Conservation (phyloP, 2,329 filamentous ascomycete species). For the Tolypocladium tropicale region DNA sequence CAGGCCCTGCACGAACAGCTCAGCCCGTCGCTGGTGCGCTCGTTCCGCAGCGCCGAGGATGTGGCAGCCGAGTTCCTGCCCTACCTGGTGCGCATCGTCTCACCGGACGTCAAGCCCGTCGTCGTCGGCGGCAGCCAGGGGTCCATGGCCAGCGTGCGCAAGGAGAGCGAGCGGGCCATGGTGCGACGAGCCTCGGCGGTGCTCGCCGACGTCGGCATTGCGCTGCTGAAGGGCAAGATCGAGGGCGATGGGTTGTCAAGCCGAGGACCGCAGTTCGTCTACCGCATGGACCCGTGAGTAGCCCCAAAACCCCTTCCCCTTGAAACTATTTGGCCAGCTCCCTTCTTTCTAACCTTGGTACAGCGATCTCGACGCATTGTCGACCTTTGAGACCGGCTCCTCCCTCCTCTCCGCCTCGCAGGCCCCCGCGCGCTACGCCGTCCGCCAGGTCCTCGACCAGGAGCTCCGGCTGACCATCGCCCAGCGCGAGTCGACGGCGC, state of each 20-base stretch:
- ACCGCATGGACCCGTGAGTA: constrained; percentile 85
- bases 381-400: constrained; percentile 60
- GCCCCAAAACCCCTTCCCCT: no score
- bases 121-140: constrained; percentile 60
- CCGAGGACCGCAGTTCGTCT: constrained; percentile 65
- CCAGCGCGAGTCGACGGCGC: constrained; percentile 53
- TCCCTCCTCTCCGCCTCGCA: constrained; percentile 45
- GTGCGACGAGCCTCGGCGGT: constrained; percentile 71
- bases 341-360: not conserved
- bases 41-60: constrained; percentile 69
- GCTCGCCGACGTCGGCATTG: constrained; percentile 72
- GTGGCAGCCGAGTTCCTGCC: constrained; percentile 77
- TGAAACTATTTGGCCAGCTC: no score
- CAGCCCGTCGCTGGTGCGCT: constrained; percentile 58
- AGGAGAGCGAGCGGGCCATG: constrained; percentile 73
- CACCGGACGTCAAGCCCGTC: constrained; percentile 85
- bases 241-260: constrained; percentile 53
- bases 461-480: constrained; percentile 69
- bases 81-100: constrained; percentile 72
- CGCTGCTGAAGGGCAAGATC: constrained; percentile 70
- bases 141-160: constrained; percentile 74
- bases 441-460: constrained; percentile 86
- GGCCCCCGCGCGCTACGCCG: constrained; percentile 76
- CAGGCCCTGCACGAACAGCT: constrained; percentile 64
- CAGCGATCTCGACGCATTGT: constrained; percentile 65